Base-by-base conservation (phyloP, 2,329 filamentous ascomycete species). In the Trichoderma sp. region DNA sequence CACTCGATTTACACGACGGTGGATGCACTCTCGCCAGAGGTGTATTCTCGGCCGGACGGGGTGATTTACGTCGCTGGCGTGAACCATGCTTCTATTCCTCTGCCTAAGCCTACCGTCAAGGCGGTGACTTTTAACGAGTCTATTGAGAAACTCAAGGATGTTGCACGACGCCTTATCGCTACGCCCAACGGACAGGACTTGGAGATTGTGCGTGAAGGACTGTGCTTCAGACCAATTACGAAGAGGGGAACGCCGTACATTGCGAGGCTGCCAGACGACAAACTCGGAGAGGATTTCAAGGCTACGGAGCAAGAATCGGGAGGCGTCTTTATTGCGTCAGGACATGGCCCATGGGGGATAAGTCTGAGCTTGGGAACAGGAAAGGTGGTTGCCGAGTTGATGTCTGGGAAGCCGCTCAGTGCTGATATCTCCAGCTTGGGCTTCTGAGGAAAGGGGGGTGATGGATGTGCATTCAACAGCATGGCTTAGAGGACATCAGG, bases 321-420 rank as follows among this genome's bases (percentile, higher is more conserved):
- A 2, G 90, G 91, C 4, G 88, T 94, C 0, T 94, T 87, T 74
- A 76, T 93, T 42, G 88, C 89, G 1, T 83, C 89, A 4, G 91
- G 92, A 0, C 91, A 94, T 80, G 91, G 91, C 0, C 89, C 91
- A 0, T 94, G 91, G 91, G 91, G 91, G 0, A 90, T 90, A 29
- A 84, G 82, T 57, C 74, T 88, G 73, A 82, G 83, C 17, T 78
- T 92, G 34, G 91, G 90, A 1, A 93, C 90, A 0, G 92, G 91
- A 0, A 85, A 86, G 71, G 87, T 92, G 6, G 80, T 93, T 79
- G 84, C 89, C 12, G 90, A 93, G 78, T 82, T 93, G 84, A 83
- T 92, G 50, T 83, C 86, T 72, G 89, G 87, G 2, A 79, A 82
- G 69, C 76, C 78, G 69, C 78, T 84, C 60, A 90, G 86, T 70